phyloP scores from a whole-genome alignment of 768 basidiomycete genomes.

The Pleurotus citrinopileatus region DNA sequence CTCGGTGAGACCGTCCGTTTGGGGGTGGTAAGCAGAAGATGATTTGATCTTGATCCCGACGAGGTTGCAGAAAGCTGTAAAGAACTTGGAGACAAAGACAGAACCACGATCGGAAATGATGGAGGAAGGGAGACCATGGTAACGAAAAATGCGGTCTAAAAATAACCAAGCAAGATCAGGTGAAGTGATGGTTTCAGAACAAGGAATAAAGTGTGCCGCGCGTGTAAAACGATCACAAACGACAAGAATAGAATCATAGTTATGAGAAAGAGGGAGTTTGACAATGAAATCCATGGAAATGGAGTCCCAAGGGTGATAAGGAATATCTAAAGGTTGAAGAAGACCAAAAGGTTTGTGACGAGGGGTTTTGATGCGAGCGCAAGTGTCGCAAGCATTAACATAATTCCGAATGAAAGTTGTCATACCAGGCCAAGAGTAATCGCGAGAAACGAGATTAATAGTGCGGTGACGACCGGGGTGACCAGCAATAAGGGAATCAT shows the following conservation, averaged over 20 bases:
- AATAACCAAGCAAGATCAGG: constrained; percentile 31
- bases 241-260: constrained; percentile 32
- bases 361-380: constrained; percentile 27
- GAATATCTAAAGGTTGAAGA: constrained; percentile 33
- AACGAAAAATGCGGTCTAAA: constrained; percentile 29
- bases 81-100: constrained; percentile 31
- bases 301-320: constrained; percentile 32
- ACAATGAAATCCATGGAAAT: too few species aligned
- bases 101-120: constrained; percentile 32
- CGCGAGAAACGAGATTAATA: constrained; percentile 24
- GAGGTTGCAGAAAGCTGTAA: constrained; percentile 12
- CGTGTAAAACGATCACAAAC: constrained; percentile 39
- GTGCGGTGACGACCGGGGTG: constrained; percentile 39
- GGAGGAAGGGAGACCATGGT: constrained; percentile 30
- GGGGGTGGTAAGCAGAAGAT: constrained; percentile 42
- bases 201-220: constrained; percentile 39
- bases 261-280: constrained; percentile 34
- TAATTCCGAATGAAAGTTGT: constrained; percentile 21
- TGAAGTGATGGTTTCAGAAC: constrained; percentile 15
- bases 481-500: constrained; percentile 36
- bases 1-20: constrained; percentile 38
- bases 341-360: constrained; percentile 34
- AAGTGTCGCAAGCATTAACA: constrained; percentile 32
- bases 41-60: constrained; percentile 17
- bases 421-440: constrained; percentile 41